Conservation (phyloP, 805 yeast species). For the Barnettozyma sucrosica region DNA sequence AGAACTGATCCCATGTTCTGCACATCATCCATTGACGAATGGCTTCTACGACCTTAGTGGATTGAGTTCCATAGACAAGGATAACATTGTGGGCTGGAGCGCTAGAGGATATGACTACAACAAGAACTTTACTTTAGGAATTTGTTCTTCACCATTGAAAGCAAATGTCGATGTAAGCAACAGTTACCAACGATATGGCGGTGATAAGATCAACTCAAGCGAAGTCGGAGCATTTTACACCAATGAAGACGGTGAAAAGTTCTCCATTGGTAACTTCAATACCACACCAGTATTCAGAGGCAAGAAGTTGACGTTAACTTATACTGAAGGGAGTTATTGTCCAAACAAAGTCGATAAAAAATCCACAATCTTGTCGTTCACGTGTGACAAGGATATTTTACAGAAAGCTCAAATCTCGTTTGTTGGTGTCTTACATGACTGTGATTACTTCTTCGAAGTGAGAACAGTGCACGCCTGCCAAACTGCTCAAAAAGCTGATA, state of each 20-base stretch:
- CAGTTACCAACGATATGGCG: constrained; percentile 19
- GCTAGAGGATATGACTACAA: constrained; percentile 68
- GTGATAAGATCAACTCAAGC: constrained; percentile 29
- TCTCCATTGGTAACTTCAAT: constrained; percentile 57
- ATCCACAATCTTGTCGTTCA: constrained; percentile 63
- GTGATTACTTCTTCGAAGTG: constrained; percentile 80
- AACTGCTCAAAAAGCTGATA: constrained; percentile 60
- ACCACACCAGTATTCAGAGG: constrained; percentile 66
- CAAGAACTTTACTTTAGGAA: constrained; percentile 67
- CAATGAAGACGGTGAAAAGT: constrained; percentile 36
- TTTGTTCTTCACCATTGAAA: constrained; percentile 53
- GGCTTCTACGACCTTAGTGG: constrained; percentile 33
- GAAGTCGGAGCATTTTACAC: constrained; percentile 55
- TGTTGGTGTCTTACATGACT: constrained; percentile 68
- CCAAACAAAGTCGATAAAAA: constrained; percentile 48
- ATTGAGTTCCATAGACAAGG: constrained; percentile 24
- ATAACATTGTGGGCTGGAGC: constrained; percentile 43
- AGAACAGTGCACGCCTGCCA: constrained; percentile 85
- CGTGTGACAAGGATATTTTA: constrained; percentile 72
- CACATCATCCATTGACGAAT: constrained; percentile 35
- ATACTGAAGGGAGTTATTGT: constrained; percentile 63
- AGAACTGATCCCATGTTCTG: constrained; percentile 35
- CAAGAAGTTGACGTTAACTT: constrained; percentile 61
- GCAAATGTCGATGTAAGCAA: constrained; percentile 23
- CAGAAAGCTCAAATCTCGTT: constrained; percentile 60